phyloP scores from a whole-genome alignment of 495 filamentous ascomycete species.

The Daldinia bambusicola region DNA sequence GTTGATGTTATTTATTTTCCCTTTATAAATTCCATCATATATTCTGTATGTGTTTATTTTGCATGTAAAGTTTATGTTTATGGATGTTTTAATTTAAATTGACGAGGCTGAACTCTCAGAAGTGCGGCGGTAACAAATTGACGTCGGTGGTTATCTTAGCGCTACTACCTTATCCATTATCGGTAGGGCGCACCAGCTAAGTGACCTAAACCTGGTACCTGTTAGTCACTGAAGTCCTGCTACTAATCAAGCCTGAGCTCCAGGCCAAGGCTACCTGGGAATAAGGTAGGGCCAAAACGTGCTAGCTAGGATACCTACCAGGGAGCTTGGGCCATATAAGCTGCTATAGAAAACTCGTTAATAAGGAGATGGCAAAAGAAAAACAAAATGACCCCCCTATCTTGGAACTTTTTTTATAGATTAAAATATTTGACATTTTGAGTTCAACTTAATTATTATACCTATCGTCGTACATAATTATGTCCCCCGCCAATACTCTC shows the following conservation, averaged over 20 bases:
- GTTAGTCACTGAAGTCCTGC: conserved; percentile 15
- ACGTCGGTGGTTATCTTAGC: conserved; percentile 37
- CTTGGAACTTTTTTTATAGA: not conserved
- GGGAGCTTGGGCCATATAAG: conserved; percentile 40
- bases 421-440: not conserved
- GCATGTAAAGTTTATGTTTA: no score
- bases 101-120: conserved; percentile 18
- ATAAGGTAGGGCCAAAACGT: conserved; percentile 2
- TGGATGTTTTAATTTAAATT: conserved; percentile 7
- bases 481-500: not conserved
- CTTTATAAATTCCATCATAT: no score
- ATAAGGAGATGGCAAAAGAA: not conserved
- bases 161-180: conserved; percentile 30
- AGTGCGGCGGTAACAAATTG: conserved; percentile 12
- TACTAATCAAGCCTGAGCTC: conserved; percentile 35
- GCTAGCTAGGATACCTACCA: conserved; percentile 12
- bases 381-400: not conserved
- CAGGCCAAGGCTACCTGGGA: conserved; percentile 18
- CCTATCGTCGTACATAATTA: not conserved
- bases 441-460: conserved; percentile 7
- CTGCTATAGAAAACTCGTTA: not conserved
- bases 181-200: conserved; percentile 19
- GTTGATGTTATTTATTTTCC: no score
- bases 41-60: not conserved
- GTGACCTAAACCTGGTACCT: not conserved